A percentile compares a stretch with the other conserved stretches of the same genome.
phyloP scores from a whole-genome alignment of 2,329 filamentous ascomycete species.

The Fusarium nanum region DNA sequence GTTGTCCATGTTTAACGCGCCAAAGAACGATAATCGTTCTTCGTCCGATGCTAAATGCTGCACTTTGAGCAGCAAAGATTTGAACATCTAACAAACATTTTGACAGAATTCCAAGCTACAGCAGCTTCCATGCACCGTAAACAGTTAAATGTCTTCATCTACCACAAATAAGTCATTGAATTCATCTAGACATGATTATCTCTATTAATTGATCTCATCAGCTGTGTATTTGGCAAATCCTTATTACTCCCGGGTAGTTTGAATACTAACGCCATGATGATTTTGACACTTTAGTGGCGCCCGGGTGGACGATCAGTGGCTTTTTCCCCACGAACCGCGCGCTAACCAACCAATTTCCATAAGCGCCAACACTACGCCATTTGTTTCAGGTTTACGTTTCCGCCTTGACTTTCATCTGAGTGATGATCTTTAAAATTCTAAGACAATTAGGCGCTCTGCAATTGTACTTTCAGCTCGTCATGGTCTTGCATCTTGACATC shows the following conservation, averaged over 20 bases:
- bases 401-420: not conserved
- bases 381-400: constrained; percentile 25
- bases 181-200: not conserved
- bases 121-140: too few relatives aligned
- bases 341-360: constrained; percentile 8
- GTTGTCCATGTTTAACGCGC: too few relatives aligned
- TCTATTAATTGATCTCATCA: not conserved
- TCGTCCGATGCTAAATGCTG: too few relatives aligned
- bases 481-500: not conserved
- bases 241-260: constrained; percentile 9
- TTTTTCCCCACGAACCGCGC: constrained; percentile 21
- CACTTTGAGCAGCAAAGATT: too few relatives aligned
- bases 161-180: too few relatives aligned
- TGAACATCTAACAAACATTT: too few relatives aligned
- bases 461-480: not conserved
- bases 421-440: constrained; percentile 10
- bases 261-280: not conserved
- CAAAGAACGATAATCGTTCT: too few relatives aligned
- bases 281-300: constrained; percentile 1
- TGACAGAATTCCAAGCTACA: too few relatives aligned
- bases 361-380: constrained; percentile 20
- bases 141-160: too few relatives aligned
- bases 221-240: not conserved
- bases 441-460: not conserved
- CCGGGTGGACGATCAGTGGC: not conserved